Conservation (phyloP, 208 protist genomes). For the Acanthamoeba royreba region DNA sequence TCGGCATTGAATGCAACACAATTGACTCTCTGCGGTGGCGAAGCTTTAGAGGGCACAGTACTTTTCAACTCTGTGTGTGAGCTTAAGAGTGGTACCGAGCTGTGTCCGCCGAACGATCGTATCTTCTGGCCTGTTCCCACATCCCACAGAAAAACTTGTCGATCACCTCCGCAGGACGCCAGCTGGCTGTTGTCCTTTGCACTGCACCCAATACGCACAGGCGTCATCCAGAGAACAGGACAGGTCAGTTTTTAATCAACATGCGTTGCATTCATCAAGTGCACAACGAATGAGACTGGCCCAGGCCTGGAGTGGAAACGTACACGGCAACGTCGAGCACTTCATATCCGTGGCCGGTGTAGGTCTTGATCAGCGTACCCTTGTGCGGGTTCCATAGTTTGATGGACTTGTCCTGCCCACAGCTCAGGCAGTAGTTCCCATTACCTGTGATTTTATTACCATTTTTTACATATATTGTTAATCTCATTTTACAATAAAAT, state of each 20-base stretch:
- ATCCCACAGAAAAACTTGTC: slow-evolving; percentile 62
- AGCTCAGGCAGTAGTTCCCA: slow-evolving; percentile 42
- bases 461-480: too few species aligned
- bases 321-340: slow-evolving; percentile 57
- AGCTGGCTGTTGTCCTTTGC: slow-evolving; percentile 46
- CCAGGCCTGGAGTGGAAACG: not conserved
- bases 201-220: slow-evolving; percentile 26
- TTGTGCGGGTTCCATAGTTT: slow-evolving; percentile 61
- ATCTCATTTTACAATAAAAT: not conserved
- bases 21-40: slow-evolving; percentile 42
- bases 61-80: not conserved
- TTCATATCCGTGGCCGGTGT: slow-evolving; percentile 60
- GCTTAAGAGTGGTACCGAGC: not conserved
- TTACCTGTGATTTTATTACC: too few species aligned
- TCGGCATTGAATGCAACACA: slow-evolving; percentile 48
- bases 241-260: too few species aligned
- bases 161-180: slow-evolving; percentile 60
- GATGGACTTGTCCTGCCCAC: slow-evolving; percentile 40
- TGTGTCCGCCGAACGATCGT: slow-evolving; percentile 52
- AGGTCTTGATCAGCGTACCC: slow-evolving; percentile 55
- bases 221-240: not conserved
- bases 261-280: too few species aligned
- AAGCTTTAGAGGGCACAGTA: not conserved
- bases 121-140: slow-evolving; percentile 43
- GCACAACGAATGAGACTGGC: too few species aligned